These are phyloP conservation scores for Fusarium annulatum DNA, from an alignment of 2,329 filamentous ascomycete species.

Conservation along the genomic window DNA sequence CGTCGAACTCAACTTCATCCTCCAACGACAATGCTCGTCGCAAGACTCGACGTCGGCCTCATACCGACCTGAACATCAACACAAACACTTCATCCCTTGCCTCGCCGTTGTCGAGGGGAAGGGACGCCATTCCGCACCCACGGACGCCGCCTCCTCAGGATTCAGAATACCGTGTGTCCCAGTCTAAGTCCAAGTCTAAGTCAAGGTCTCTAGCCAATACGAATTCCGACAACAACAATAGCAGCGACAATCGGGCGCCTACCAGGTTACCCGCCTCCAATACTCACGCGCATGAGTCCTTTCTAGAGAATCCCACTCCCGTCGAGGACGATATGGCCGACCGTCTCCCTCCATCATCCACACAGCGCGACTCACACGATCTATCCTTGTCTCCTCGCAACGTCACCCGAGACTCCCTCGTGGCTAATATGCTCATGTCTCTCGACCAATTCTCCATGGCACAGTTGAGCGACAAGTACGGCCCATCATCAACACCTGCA, in stretches of 20 bases:
- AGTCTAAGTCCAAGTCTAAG: conserved; percentile 29
- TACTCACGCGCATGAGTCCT: conserved; percentile 44
- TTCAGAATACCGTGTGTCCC: conserved; percentile 28
- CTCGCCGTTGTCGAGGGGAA: conserved; percentile 30
- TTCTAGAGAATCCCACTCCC: conserved; percentile 47
- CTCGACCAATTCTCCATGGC: conserved; percentile 82
- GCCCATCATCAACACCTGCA: conserved; percentile 29
- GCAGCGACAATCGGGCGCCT: conserved; percentile 43
- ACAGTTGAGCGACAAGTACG: conserved; percentile 49
- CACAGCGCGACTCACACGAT: conserved; percentile 79
- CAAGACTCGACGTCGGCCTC: conserved; percentile 40
- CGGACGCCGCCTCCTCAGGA: conserved; percentile 37
- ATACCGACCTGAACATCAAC: conserved; percentile 42
- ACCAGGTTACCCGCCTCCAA: conserved; percentile 37
- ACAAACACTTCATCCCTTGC: conserved; percentile 42
- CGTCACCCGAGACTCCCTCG: conserved; percentile 87
- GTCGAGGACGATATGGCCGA: conserved; percentile 46
- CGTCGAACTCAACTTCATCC: conserved; percentile 32
- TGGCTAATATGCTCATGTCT: conserved; percentile 94
- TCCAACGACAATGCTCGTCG: conserved; percentile 44
- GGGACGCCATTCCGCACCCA: conserved; percentile 38
- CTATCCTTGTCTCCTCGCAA: conserved; percentile 81
- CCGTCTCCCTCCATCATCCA: conserved; percentile 40
- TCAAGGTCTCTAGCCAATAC: conserved; percentile 36
- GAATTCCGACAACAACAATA: conserved; percentile 30